These are phyloP conservation scores for Pythium grandisporangium DNA, from an alignment of 352 stramenopile species.

Conservation along the genomic window DNA sequence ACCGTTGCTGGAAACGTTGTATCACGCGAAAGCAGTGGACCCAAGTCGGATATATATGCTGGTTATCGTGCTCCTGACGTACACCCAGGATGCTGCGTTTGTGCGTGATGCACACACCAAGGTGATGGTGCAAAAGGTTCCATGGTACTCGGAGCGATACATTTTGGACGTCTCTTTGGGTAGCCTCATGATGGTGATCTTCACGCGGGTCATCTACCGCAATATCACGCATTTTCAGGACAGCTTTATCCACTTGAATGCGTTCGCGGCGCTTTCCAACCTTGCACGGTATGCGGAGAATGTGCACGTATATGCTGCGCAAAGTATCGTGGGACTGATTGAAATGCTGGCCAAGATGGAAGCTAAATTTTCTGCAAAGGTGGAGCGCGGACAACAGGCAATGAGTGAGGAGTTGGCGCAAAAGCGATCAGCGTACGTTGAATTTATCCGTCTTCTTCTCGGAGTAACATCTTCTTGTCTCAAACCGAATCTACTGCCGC, in stretches of 20 bases:
- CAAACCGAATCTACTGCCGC: slow-evolving; percentile 48
- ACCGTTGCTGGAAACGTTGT: slow-evolving; percentile 65
- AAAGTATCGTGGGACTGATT: slow-evolving; percentile 57
- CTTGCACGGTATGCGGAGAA: slow-evolving; percentile 62
- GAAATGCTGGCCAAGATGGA: slow-evolving; percentile 77
- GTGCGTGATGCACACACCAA: slow-evolving; percentile 54
- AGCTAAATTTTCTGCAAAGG: slow-evolving; percentile 35
- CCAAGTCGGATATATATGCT: slow-evolving; percentile 65
- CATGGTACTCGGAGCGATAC: slow-evolving; percentile 75
- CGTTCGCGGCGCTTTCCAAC: slow-evolving; percentile 66
- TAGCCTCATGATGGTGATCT: slow-evolving; percentile 70
- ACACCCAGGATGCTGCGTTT: slow-evolving; percentile 53
- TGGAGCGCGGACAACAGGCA: slow-evolving; percentile 24
- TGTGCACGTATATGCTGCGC: slow-evolving; percentile 60
- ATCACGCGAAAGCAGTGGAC: slow-evolving; percentile 48
- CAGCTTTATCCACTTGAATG: slow-evolving; percentile 69
- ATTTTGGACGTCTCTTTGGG: slow-evolving; percentile 67
- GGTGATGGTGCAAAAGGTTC: slow-evolving; percentile 41
- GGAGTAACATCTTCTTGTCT: slow-evolving; percentile 56
- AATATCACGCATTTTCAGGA: slow-evolving; percentile 81
- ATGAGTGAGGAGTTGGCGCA: slow-evolving; percentile 38
- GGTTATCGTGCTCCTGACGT: slow-evolving; percentile 57
- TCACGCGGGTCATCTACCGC: slow-evolving; percentile 60
- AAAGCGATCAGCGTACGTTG: slow-evolving; percentile 57
- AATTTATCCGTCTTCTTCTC: slow-evolving; percentile 66